Conservation (phyloP, 768 basidiomycete species). For the Mycena galopus region DNA sequence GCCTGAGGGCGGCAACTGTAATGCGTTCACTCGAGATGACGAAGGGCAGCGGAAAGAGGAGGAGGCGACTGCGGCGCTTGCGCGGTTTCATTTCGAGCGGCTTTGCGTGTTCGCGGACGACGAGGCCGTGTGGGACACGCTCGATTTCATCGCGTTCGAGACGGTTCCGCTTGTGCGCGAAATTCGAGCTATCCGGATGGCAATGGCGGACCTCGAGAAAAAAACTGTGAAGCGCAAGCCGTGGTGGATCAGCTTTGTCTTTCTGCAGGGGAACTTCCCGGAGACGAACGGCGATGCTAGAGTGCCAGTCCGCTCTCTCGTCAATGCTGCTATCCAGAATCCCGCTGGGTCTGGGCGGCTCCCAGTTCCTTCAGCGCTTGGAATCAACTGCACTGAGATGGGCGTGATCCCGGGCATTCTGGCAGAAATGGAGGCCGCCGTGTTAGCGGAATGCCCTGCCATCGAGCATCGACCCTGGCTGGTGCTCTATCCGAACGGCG, state of each 20-base stretch:
- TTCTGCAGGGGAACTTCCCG: constrained; percentile 63
- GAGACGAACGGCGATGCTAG: constrained; percentile 43
- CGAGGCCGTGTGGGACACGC: constrained; percentile 60
- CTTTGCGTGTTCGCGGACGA: constrained; percentile 67
- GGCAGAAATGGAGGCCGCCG: constrained; percentile 49
- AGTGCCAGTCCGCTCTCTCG: constrained; percentile 56
- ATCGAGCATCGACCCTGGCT: constrained; percentile 59
- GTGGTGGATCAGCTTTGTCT: constrained; percentile 84
- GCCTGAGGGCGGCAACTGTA: constrained; percentile 51
- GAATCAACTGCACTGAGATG: constrained; percentile 80
- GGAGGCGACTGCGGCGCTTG: constrained; percentile 64
- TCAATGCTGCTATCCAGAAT: constrained; percentile 53
- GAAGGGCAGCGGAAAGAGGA: constrained; percentile 47
- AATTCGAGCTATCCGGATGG: constrained; percentile 71
- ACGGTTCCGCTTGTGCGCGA: constrained; percentile 80
- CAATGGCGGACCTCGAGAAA: constrained; percentile 59
- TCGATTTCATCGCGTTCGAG: constrained; percentile 83
- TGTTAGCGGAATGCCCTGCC: constrained; percentile 25
- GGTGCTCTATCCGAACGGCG: constrained; percentile 81
- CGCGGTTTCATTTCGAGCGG: constrained; percentile 73
- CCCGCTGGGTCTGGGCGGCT: constrained; percentile 28
- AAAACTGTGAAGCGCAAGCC: constrained; percentile 56
- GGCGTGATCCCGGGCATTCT: constrained; percentile 58
- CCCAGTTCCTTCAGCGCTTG: constrained; percentile 66
- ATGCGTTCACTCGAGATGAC: constrained; percentile 54